Conservation (phyloP, 2,329 filamentous ascomycete genomes). For the Diaporthe destruens region DNA sequence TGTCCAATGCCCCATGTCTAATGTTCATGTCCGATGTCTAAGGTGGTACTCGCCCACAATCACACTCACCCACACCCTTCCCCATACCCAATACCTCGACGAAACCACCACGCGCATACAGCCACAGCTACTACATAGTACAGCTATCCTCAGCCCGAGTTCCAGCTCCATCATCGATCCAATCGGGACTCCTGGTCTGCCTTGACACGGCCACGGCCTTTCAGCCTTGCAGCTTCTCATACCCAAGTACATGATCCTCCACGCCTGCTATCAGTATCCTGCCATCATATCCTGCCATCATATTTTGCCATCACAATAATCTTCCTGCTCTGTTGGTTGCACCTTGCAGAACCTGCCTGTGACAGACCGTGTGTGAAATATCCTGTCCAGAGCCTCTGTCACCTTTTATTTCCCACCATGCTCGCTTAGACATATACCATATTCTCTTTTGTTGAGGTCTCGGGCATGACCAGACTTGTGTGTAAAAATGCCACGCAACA, state of each 20-base stretch:
- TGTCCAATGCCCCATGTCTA: no score
- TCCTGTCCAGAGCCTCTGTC: neutral
- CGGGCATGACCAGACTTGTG: neutral
- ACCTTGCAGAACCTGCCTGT: neutral
- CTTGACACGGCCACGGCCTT: constrained; percentile 16
- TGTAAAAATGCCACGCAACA: constrained; percentile 46
- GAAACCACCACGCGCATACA: no score
- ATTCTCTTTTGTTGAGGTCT: neutral
- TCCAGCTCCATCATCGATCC: neutral
- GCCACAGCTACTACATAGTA: neutral
- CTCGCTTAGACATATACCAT: neutral
- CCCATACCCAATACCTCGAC: neutral
- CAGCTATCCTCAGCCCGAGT: neutral
- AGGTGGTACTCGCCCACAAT: no score
- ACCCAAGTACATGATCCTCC: constrained; percentile 17
- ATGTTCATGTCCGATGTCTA: no score
- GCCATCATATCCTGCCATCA: no score
- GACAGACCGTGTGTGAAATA: neutral
- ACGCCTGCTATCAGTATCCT: neutral
- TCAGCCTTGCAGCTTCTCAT: constrained; percentile 28
- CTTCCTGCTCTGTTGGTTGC: neutral
- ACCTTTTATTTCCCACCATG: neutral
- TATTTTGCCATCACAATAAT: neutral
- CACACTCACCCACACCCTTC: no score
- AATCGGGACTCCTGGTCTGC: constrained; percentile 3